Base-by-base conservation (phyloP, 2,329 filamentous ascomycete genomes). In the Talaromyces funiculosus region DNA sequence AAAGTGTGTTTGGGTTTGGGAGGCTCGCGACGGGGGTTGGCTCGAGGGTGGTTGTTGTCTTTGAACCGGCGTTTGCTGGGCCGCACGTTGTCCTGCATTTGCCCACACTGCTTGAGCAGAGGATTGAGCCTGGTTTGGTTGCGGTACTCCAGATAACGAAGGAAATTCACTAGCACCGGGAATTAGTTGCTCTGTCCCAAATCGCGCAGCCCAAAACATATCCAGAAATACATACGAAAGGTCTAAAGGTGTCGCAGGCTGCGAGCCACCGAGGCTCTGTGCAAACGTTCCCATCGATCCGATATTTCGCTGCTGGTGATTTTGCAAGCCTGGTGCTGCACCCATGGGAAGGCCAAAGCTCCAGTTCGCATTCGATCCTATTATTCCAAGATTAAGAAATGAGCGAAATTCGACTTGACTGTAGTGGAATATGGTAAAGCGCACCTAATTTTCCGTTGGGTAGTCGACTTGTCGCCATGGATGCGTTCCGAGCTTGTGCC, bases 131-230 rank as follows among this genome's bases (percentile, higher is more conserved):
- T 80, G 81, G 60, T 82, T 79, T 64, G 81, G 77, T 68, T 84
- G 82, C 33, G 83, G 78, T 18, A 80, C 78, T 60, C 82, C 81
- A 47, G 83, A 85, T 66, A 87, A 73, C 10, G 82, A 84, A 51
- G 84, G 84, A 61, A 87, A 87, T 69, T 87, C 84, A 68, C 84
- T 87, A 63, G 54, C n/a, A 51, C n/a, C 24, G 1, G 62, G 66
- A 57, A 40, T 59, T 40, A 61, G 57, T 20, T 47, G 53, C 24
- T 37, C 16, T 26, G 14, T 24, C 33, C 26, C 40, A 20, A 26
- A 10, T 38, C 59, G 4, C 42, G 38, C 51, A 8, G 8, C 7
- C 31, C 31, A 9, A 16, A 20, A n/a, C 20, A 31, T 24, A 31
- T 5, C 22, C 38, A 49, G 42, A 18, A 53, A 29, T 55, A 81